Base-by-base conservation (phyloP, 352 stramenopile species). In the Peronospora destructor region DNA sequence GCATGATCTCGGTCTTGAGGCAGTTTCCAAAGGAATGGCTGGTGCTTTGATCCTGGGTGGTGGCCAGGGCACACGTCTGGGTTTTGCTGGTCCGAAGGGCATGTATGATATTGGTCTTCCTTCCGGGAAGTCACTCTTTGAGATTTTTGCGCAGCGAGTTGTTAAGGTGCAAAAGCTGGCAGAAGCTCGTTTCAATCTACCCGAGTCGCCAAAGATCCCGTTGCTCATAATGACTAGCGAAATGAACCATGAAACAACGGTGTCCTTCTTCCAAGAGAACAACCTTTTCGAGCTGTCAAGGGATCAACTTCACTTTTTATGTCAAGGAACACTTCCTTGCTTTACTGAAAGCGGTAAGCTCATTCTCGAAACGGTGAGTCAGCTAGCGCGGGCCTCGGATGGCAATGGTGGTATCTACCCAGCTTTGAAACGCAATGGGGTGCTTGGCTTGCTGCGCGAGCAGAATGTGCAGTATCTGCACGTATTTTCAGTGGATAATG, bases 401-500 rank as follows among this genome's bases (percentile, higher is more conserved):
- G 97, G 96, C n/a, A 99, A 99, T 68, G 96, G 97, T 14, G 96
- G 96, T 10, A 76, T 95, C 28, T 99, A 98, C 68, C 82, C 85
- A 43, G 89, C 96, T 23, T 65, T 99, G 28, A 61, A 85, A 14
- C 73, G 74, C n/a, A 94, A 76, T 35, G 95, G 95, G 3, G 77
- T 89, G 8, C 63, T 99, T 4, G 59, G 58, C 3, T 72, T 93
- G 26, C 91, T 99, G 71, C 63, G 82, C 33, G 19, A 56, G 7
- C 51, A 64, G 6, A 91, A 91, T 1, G 87, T 98, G 32, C 74
- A 97, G 63, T 96, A 97, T 59, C 55, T 99, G 47, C 94, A 99
- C 64, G 89, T 96, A 2, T 98, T 98, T 74, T 97, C 85, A 2
- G 96, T 99, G 36, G 97, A 99, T 66, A 99, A 99, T 72, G 90